A percentile compares a stretch with the other conserved stretches of the same genome.
These are phyloP conservation scores for Blastobotrys americana DNA, from an alignment of 805 yeast genomes.

Conservation along the genomic window DNA sequence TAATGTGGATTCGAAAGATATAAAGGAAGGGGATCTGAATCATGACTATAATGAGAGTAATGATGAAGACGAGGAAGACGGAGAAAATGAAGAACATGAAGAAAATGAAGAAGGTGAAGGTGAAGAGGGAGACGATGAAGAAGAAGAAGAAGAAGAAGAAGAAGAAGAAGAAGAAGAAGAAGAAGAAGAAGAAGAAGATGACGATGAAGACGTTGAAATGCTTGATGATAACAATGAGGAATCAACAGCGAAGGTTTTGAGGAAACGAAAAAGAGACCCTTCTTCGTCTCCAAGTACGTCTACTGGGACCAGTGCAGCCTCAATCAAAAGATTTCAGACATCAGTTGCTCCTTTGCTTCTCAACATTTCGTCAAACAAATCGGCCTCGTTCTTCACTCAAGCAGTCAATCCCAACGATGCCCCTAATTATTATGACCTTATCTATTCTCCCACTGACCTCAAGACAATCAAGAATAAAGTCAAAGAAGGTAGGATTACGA, in stretches of 20 bases:
- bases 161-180: slow-evolving; percentile 8
- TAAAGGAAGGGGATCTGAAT: background rate
- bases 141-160: slow-evolving; percentile 10
- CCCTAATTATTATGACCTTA: slow-evolving; percentile 56
- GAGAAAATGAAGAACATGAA: slow-evolving; percentile 5
- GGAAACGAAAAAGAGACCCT: slow-evolving; percentile 15
- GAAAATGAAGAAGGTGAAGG: slow-evolving; percentile 8
- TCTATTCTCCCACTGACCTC: slow-evolving; percentile 60
- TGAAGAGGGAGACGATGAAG: slow-evolving; percentile 7
- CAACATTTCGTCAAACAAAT: slow-evolving; percentile 61
- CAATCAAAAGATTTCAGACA: slow-evolving; percentile 50
- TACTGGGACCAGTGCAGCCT: slow-evolving; percentile 8
- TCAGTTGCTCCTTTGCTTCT: slow-evolving; percentile 55
- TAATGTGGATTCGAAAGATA: no score
- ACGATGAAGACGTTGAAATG: slow-evolving; percentile 10
- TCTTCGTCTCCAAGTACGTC: slow-evolving; percentile 14
- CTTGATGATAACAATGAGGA: slow-evolving; percentile 2
- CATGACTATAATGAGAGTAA: background rate
- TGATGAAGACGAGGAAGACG: slow-evolving; percentile 1
- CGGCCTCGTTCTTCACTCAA: slow-evolving; percentile 63
- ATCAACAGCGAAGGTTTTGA: slow-evolving; percentile 1
- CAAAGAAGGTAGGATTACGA: slow-evolving; percentile 49
- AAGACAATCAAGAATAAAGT: slow-evolving; percentile 53
- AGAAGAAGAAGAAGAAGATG: slow-evolving; percentile 7
- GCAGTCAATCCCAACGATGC: slow-evolving; percentile 66